phyloP scores from a whole-genome alignment of 2,329 filamentous ascomycete genomes.

The Penicillium sp. region DNA sequence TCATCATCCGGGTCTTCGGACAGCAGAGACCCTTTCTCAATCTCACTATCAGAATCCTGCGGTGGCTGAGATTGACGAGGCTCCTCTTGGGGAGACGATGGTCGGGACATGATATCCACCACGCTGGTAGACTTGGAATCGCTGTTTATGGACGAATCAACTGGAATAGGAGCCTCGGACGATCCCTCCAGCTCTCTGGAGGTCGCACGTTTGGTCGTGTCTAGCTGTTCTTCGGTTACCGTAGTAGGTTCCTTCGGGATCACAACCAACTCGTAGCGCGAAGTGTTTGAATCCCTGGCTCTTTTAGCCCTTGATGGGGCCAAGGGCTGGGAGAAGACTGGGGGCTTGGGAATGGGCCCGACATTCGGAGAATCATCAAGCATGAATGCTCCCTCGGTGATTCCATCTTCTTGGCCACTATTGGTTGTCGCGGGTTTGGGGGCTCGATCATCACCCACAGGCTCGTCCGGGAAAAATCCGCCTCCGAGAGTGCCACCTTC shows the following conservation, averaged over 20 bases:
- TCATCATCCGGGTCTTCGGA: conserved; percentile 63
- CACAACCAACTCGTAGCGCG: conserved; percentile 32
- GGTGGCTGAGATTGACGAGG: not conserved
- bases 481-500: conserved; percentile 14
- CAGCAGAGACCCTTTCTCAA: conserved; percentile 50
- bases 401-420: not conserved
- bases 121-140: conserved; percentile 26
- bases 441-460: not conserved
- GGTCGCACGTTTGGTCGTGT: not conserved
- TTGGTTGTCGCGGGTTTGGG: not conserved
- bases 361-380: conserved; percentile 7
- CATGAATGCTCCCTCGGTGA: conserved; percentile 21
- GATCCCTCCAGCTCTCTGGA: conserved; percentile 12
- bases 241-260: conserved; percentile 19
- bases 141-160: conserved; percentile 25
- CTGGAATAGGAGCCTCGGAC: conserved; percentile 20
- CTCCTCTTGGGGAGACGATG: conserved; percentile 13
- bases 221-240: not conserved
- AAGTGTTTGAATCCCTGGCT: conserved; percentile 2
- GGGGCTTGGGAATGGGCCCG: not conserved
- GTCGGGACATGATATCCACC: conserved; percentile 20
- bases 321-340: not conserved
- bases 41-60: conserved; percentile 31
- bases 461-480: conserved; percentile 19
- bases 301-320: not conserved